Percentiles rank a stretch among this genome's conserved stretches.
These are phyloP conservation scores for Staphylotrichum tortipilum DNA, from an alignment of 495 filamentous ascomycete species.

Conservation along the genomic window DNA sequence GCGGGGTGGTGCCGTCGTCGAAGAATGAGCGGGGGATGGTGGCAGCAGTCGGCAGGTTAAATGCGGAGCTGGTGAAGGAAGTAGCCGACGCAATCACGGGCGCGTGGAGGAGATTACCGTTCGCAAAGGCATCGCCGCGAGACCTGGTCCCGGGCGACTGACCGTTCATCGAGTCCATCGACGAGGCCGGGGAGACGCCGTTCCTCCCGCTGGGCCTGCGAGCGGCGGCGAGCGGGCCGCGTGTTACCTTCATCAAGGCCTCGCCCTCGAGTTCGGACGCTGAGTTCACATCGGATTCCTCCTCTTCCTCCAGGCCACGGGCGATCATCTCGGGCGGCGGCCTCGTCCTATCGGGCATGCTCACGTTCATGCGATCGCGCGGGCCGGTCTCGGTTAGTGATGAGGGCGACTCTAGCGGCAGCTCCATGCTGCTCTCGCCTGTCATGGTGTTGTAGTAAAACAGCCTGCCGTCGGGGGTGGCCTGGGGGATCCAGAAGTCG, in stretches of 20 bases:
- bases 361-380: slow-evolving; percentile 76
- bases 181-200: slow-evolving; percentile 78
- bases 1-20: slow-evolving; percentile 66
- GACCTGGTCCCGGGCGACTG: slow-evolving; percentile 41
- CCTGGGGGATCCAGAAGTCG: slow-evolving; percentile 97
- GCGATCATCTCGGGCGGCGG: slow-evolving; percentile 91
- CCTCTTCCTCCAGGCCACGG: slow-evolving; percentile 78
- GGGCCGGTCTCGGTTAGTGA: slow-evolving; percentile 76
- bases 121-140: slow-evolving; percentile 40
- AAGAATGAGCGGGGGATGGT: slow-evolving; percentile 73
- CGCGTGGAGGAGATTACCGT: slow-evolving; percentile 37
- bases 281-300: slow-evolving; percentile 65
- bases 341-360: slow-evolving; percentile 80
- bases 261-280: slow-evolving; percentile 77
- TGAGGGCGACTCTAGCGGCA: slow-evolving; percentile 85
- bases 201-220: slow-evolving; percentile 59
- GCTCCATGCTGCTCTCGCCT: slow-evolving; percentile 81
- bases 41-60: slow-evolving; percentile 47
- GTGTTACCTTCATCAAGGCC: slow-evolving; percentile 39
- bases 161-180: slow-evolving; percentile 77
- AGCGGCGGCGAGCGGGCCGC: slow-evolving; percentile 33
- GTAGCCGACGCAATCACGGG: slow-evolving; percentile 56
- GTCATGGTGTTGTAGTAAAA: slow-evolving; percentile 98
- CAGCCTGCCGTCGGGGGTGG: slow-evolving; percentile 84
- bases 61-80: slow-evolving; percentile 53